Base-by-base conservation (phyloP, 176 grass and related monocot species). In the Thinopyrum elongatum region DNA sequence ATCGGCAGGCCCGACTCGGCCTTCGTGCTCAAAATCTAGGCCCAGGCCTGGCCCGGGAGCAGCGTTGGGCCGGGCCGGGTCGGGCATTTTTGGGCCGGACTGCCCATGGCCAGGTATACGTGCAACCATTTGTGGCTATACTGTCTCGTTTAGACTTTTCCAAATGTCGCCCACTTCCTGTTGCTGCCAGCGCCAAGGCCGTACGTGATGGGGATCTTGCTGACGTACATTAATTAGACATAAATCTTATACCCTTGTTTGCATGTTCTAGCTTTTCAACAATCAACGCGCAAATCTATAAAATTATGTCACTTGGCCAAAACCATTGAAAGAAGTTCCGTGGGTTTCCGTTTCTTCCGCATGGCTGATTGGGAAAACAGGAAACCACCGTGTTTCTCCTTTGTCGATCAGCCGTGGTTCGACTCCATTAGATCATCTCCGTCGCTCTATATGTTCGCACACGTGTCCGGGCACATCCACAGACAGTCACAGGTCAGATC, bases 271-370 rank as follows among this genome's bases (percentile, higher is more conserved):
- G 17, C 41, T 19, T 75, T 74, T 36, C 25, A 61, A 36, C 81
- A 76, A 83, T 70, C 81, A 68, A 67, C 26, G 27, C 29, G 7
- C 13, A 12, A 46, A 7, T 55, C 78, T 71, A 42, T 71, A 42
- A 34, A 87, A 87, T 29, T 5, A 41, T 76, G 33, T 65, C 61
- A 57, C n/a, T 21, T 60, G 34, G 15, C 36, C 35, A 60, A 91
- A 84, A 91, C 85, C 89, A 23, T 80, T 10, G 80, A 87, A 19
- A 47, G 21, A 9, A 8, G 46, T 13, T 84, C 89, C 85, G 60
- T 80, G 75, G 66, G 80, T 90, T 90, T 73, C 21, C 9, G 74
- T 2, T 47, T 17, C 6, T 87, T 83, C 62, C 22, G 31, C 16
- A 68, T 51, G 47, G 80, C 81, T 80, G 81, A 59, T 49, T 69